Evolutionary conservation across 441 rosid species (phyloP).

Genomic region (Eutrema salsugineum): DNA sequence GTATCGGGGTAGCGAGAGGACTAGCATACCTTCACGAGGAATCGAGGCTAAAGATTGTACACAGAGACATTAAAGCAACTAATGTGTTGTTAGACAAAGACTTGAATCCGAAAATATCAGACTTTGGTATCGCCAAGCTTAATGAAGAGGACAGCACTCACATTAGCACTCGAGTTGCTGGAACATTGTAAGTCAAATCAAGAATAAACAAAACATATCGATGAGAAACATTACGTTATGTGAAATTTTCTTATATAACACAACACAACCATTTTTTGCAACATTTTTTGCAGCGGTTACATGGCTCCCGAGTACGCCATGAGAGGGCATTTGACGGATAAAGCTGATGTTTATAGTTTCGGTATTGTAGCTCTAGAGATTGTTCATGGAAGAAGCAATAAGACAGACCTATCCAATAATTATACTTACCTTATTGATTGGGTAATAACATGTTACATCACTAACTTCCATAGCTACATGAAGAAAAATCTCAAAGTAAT

Average conservation of each 20-base stretch:
- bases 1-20: constrained; percentile 63
- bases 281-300: constrained; percentile 48
- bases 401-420: constrained; percentile 49
- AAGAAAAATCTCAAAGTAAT: background rate
- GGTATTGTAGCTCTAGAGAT: constrained; percentile 67
- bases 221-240: background rate
- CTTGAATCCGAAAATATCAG: constrained; percentile 65
- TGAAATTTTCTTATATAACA: background rate
- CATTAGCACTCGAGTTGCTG: constrained; percentile 72
- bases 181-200: constrained; percentile 52
- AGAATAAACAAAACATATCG: background rate
- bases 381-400: constrained; percentile 72
- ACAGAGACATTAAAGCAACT: constrained; percentile 72
- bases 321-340: constrained; percentile 83
- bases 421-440: constrained; percentile 66
- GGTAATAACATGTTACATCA: constrained; percentile 32
- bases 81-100: constrained; percentile 68
- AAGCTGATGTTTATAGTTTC: constrained; percentile 81
- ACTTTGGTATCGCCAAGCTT: constrained; percentile 81
- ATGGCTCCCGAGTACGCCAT: constrained; percentile 88
- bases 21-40: constrained; percentile 72
- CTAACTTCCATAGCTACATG: background rate
- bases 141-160: constrained; percentile 75
- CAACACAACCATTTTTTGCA: background rate
- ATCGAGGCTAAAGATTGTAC: constrained; percentile 71